Percentiles rank a stretch among this genome's conserved stretches.
phyloP scores from a whole-genome alignment of 2,329 filamentous ascomycete genomes.

The Boeremia lycopersici region DNA sequence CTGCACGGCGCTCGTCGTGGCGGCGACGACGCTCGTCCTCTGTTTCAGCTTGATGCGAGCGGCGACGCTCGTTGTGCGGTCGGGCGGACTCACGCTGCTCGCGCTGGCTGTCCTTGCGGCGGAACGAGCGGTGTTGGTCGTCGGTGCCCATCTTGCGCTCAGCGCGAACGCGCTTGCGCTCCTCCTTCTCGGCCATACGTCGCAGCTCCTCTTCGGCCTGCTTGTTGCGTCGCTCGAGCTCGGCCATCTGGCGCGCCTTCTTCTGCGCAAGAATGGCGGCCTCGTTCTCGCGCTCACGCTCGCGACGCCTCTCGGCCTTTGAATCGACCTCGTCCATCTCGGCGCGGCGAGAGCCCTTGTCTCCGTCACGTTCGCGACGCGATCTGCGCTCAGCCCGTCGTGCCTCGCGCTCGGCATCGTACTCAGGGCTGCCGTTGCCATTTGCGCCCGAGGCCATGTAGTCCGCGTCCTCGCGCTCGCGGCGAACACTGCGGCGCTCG shows the following conservation, averaged over 20 bases:
- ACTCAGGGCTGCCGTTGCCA: slow-evolving; percentile 38
- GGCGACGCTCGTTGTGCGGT: slow-evolving; percentile 42
- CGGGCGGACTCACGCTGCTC: slow-evolving; percentile 35
- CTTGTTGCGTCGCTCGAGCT: slow-evolving; percentile 47
- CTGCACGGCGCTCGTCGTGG: slow-evolving; percentile 50
- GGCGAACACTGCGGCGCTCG: slow-evolving; percentile 44
- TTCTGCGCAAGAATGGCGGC: slow-evolving; percentile 42
- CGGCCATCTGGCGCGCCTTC: slow-evolving; percentile 46
- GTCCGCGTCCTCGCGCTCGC: slow-evolving; percentile 34
- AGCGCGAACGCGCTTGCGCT: slow-evolving; percentile 39
- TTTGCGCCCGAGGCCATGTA: slow-evolving; percentile 34
- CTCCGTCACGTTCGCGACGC: slow-evolving; percentile 38
- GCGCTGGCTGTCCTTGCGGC: slow-evolving; percentile 43
- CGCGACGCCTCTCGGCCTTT: slow-evolving; percentile 45
- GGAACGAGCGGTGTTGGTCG: slow-evolving; percentile 40
- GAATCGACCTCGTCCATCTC: slow-evolving; percentile 45
- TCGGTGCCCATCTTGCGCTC: slow-evolving; percentile 42
- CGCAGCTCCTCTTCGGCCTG: slow-evolving; percentile 48
- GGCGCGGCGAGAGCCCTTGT: slow-evolving; percentile 42
- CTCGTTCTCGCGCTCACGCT: slow-evolving; percentile 46
- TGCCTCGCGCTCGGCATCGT: slow-evolving; percentile 47
- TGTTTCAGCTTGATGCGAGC: slow-evolving; percentile 45
- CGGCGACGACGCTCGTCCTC: slow-evolving; percentile 49
- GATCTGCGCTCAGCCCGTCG: slow-evolving; percentile 44
- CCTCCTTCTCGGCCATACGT: slow-evolving; percentile 48